Evolutionary conservation across 768 basidiomycete genomes (phyloP), one percentile per base, ranked within the genome.

Genomic region (Daedalea quercina): DNA sequence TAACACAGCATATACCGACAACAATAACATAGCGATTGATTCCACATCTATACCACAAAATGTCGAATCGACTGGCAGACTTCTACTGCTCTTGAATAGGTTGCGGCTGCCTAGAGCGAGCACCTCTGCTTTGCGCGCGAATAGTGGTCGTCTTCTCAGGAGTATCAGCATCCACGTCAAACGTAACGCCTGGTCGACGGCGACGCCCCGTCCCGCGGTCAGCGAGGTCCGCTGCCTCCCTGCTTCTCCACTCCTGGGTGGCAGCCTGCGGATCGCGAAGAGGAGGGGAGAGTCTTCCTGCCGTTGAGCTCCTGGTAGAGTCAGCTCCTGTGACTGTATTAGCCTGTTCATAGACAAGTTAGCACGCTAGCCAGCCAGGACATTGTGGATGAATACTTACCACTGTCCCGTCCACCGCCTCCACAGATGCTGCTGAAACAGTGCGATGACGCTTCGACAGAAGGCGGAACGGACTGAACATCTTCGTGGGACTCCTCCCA

Each of bases 351-450:
- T 45, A 24, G 54, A 37, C n/a, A 43, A 35, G 37, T 26, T 52
- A 50, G 24, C 11, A 11, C 11, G 28, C 28, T 31, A n/a, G n/a
- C n/a, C n/a, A n/a, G 28, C 11, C 28, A 11, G 28, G 28, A 31
- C 6, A 11, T 4, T 6, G 28, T 31, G 11, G 43, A 52, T n/a
- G n/a, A 52, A 28, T 7, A 62, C 85, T 68, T 66, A 90, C 89
- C 46, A 85, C 84, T 51, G 87, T 88, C 34, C 89, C 89, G 61
- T 90, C 81, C 58, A 82, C 77, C 23, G 87, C 89, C 64, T 91
- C 89, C 28, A 87, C 72, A 40, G 89, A 91, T 31, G 82, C 82
- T 34, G 79, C 76, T 15, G 89, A 90, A 40, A 90, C 72, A 7
- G 84, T 82, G 28, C 83, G 79, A 63, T 83, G 75, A 60, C 79